Evolutionary conservation across 495 filamentous ascomycete species (phyloP).

Genomic region (Tuber aestivum): DNA sequence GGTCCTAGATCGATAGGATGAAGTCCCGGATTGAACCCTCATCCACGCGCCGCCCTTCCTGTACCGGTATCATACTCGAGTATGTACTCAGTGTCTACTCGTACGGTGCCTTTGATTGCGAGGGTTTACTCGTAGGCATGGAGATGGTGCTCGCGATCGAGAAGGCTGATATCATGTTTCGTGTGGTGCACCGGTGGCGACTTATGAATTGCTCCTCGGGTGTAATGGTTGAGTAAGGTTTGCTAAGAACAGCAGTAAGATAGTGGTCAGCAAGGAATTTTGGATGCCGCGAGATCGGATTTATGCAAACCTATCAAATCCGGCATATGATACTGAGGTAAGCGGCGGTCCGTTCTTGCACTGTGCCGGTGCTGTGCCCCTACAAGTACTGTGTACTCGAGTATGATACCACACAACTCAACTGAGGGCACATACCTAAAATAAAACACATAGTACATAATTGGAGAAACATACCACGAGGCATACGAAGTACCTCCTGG

Average conservation of each 20-base stretch:
- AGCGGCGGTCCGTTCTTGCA: too few species aligned
- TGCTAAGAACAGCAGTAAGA: background rate
- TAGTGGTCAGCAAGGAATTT: too few species aligned
- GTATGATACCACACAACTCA: too few species aligned
- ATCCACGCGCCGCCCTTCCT: background rate
- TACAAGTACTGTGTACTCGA: too few species aligned
- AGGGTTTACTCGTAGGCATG: background rate
- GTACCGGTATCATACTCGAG: too few species aligned
- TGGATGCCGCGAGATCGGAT: background rate
- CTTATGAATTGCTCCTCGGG: background rate
- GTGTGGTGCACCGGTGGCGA: background rate
- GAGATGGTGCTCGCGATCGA: background rate
- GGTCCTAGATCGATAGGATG: background rate
- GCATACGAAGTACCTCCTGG: too few species aligned
- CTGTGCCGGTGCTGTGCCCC: too few species aligned
- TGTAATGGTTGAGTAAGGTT: background rate
- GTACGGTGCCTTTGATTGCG: background rate
- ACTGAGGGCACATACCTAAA: too few species aligned
- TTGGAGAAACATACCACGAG: too few species aligned
- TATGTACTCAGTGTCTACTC: background rate
- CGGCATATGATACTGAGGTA: too few species aligned
- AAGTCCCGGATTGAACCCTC: background rate
- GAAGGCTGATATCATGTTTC: background rate
- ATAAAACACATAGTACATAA: too few species aligned
- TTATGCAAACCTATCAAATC: background rate